These are phyloP conservation scores for Diversispora eburnea DNA, from an alignment of 192 early-diverging fungal genomes.

Conservation along the genomic window DNA sequence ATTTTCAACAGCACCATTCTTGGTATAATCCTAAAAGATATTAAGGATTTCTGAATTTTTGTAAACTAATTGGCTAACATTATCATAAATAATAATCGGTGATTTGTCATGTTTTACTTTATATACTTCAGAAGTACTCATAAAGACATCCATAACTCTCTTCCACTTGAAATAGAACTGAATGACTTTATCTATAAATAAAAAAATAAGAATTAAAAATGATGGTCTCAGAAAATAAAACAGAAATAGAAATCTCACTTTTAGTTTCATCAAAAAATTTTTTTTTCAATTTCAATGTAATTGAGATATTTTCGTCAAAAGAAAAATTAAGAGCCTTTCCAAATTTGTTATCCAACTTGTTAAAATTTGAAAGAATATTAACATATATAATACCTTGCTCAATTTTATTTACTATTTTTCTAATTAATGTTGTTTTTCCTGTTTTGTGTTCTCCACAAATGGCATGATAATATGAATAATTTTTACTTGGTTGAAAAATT, in stretches of 20 bases:
- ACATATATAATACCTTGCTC: conserved; percentile 21
- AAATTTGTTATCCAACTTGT: background rate
- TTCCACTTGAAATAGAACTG: background rate
- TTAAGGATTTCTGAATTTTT: background rate
- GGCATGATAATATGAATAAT: too few relatives aligned
- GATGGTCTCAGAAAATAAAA: background rate
- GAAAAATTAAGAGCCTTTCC: conserved; percentile 14
- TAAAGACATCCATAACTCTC: conserved; percentile 10
- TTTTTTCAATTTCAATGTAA: background rate
- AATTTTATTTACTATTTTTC: background rate
- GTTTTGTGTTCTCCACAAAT: too few relatives aligned
- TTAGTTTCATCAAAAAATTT: background rate
- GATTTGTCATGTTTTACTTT: background rate
- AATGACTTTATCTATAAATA: background rate
- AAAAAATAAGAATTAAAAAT: background rate
- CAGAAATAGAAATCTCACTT: background rate
- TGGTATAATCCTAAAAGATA: conserved; percentile 13
- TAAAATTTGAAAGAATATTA: background rate
- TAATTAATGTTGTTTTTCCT: conserved; percentile 19
- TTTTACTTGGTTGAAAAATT: too few relatives aligned
- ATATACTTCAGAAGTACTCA: background rate
- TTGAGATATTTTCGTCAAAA: background rate
- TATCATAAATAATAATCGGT: background rate
- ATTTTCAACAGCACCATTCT: background rate
- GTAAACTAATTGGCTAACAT: background rate